These are phyloP conservation scores for Pulicaria dysenterica DNA, from an alignment of 129 eudicot species.

Conservation along the genomic window DNA sequence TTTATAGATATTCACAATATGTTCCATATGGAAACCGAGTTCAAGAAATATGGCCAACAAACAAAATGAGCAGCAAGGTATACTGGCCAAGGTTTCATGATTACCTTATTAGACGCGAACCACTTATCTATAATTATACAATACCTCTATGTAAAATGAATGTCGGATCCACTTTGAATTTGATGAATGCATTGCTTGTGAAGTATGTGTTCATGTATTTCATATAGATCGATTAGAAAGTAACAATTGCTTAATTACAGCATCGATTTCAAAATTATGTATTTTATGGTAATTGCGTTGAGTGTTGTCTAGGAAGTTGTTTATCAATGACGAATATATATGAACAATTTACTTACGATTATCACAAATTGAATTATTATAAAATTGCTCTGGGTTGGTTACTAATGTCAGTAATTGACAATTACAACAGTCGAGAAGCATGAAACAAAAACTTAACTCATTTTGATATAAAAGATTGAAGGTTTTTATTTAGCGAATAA, in stretches of 20 bases:
- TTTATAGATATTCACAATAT: too few species aligned
- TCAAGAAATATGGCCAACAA: too few species aligned
- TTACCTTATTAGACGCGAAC: background rate
- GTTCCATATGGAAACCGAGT: too few species aligned
- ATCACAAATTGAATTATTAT: conserved; percentile 10
- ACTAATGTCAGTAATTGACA: conserved; percentile 6
- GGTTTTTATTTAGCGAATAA: too few species aligned
- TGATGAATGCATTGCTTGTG: background rate
- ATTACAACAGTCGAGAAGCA: too few species aligned
- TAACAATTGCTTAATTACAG: background rate
- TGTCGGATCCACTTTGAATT: background rate
- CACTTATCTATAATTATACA: background rate
- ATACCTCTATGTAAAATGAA: background rate
- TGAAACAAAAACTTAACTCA: too few species aligned
- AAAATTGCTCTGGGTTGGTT: background rate
- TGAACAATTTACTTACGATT: background rate
- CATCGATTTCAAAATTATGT: background rate
- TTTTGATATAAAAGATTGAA: too few species aligned
- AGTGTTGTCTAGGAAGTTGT: too few species aligned
- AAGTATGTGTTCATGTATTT: conserved; percentile 2
- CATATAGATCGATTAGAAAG: conserved; percentile 11
- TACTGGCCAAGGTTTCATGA: background rate
- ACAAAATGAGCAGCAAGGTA: background rate
- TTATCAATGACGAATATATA: conserved; percentile 6
- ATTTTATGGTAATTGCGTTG: background rate